Conservation (phyloP, 768 basidiomycete genomes). For the Collybia mongolica region DNA sequence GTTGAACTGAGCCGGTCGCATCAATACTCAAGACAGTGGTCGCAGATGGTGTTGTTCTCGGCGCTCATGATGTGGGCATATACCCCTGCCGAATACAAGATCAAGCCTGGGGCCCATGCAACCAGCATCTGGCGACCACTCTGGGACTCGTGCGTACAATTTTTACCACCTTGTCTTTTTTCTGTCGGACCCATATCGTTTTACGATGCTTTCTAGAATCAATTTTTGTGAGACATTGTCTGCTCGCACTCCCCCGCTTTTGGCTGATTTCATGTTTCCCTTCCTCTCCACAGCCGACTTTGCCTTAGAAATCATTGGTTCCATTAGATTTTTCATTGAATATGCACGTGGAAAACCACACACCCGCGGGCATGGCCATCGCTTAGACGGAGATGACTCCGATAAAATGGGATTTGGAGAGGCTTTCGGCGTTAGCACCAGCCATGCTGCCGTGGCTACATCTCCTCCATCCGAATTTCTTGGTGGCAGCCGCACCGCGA, state of each 20-base stretch:
- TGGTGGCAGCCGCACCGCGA: slow-evolving; percentile 2
- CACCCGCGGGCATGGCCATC: slow-evolving; percentile 16
- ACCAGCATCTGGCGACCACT: slow-evolving; percentile 70
- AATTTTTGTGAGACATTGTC: slow-evolving; percentile 24
- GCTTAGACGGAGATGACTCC: neutral
- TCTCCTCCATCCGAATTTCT: neutral
- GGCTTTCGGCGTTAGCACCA: slow-evolving; percentile 34
- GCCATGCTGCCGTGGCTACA: neutral
- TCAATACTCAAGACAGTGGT: slow-evolving; percentile 4
- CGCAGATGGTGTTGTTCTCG: slow-evolving; percentile 83
- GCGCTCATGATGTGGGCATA: slow-evolving; percentile 85
- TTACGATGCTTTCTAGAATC: slow-evolving; percentile 20
- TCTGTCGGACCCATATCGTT: neutral
- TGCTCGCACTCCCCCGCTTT: neutral
- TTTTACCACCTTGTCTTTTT: slow-evolving; percentile 8
- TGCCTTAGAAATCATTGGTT: slow-evolving; percentile 56
- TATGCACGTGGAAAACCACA: slow-evolving; percentile 26
- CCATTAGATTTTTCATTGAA: slow-evolving; percentile 60
- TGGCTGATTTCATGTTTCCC: neutral
- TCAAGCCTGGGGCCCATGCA: slow-evolving; percentile 33
- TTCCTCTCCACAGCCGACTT: slow-evolving; percentile 54
- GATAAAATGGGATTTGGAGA: slow-evolving; percentile 29
- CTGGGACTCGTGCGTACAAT: slow-evolving; percentile 59
- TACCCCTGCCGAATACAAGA: slow-evolving; percentile 61
- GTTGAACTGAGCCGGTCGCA: neutral